A percentile compares a stretch with the other conserved stretches of the same genome.
Conservation (phyloP, 1,139 yeast species). For the Pichia sp. region DNA sequence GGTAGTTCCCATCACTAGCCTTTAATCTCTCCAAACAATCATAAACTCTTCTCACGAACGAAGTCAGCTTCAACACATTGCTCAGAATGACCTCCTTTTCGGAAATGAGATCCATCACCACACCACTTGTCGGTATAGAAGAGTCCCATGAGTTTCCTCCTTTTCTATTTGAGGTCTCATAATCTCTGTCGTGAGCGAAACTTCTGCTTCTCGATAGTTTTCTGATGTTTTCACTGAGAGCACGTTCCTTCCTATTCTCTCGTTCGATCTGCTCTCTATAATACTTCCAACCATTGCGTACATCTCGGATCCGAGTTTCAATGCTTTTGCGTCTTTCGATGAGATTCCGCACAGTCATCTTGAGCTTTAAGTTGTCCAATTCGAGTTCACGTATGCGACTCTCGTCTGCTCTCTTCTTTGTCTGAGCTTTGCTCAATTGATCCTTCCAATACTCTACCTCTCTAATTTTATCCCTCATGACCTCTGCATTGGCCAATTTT, state of each 20-base stretch:
- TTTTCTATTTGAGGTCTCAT: not conserved
- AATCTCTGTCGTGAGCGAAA: not conserved
- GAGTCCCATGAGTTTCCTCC: not conserved
- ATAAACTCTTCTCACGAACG: slow-evolving; percentile 3
- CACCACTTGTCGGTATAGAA: too few relatives aligned
- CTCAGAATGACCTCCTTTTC: slow-evolving; percentile 2
- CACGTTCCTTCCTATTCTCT: slow-evolving; percentile 44
- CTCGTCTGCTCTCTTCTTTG: slow-evolving; percentile 9
- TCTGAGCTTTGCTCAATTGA: slow-evolving; percentile 5
- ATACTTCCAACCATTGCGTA: slow-evolving; percentile 6
- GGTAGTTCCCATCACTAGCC: slow-evolving; percentile 7
- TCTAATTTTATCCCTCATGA: slow-evolving; percentile 11
- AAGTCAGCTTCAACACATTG: not conserved
- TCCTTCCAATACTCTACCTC: slow-evolving; percentile 11
- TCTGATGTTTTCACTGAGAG: slow-evolving; percentile 21
- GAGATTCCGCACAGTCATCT: slow-evolving; percentile 4
- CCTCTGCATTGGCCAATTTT: not conserved
- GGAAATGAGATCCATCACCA: not conserved
- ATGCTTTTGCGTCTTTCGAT: slow-evolving; percentile 4
- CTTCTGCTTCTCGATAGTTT: not conserved
- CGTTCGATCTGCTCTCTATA: slow-evolving; percentile 3
- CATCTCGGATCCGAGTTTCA: slow-evolving; percentile 3
- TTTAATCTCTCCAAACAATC: slow-evolving; percentile 5
- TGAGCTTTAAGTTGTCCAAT: slow-evolving; percentile 13
- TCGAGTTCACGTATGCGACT: slow-evolving; percentile 14